These are phyloP conservation scores for Torrubiella hemipterigena DNA, from an alignment of 2,329 filamentous ascomycete genomes.

Conservation along the genomic window DNA sequence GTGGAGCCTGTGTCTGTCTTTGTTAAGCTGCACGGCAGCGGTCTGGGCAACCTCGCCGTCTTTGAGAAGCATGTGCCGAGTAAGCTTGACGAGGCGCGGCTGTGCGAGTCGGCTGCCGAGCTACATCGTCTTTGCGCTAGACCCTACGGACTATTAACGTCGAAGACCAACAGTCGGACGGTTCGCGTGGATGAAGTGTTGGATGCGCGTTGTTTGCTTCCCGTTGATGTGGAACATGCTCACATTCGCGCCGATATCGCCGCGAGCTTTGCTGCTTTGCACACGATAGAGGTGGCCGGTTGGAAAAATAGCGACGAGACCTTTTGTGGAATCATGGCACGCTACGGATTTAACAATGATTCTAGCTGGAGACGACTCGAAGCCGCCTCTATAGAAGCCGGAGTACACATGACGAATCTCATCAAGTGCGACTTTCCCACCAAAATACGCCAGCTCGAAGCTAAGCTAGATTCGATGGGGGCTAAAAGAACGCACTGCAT, in stretches of 20 bases:
- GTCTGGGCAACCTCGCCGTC: no score
- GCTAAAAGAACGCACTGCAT: constrained; percentile 9
- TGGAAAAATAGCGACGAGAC: not conserved
- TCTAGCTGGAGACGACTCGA: constrained; percentile 7
- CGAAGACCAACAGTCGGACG: no score
- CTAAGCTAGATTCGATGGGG: constrained; percentile 2
- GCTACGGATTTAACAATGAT: constrained; percentile 5
- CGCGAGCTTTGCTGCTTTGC: constrained; percentile 7
- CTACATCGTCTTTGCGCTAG: no score
- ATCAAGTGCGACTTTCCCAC: constrained; percentile 8
- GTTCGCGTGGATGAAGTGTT: constrained; percentile 10
- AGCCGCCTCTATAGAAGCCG: constrained; percentile 4
- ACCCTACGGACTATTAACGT: no score
- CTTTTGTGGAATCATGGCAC: constrained; percentile 7
- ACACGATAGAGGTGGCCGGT: constrained; percentile 1
- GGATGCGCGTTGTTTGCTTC: constrained; percentile 7
- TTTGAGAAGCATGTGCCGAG: no score
- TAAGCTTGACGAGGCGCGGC: no score
- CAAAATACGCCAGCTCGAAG: constrained; percentile 1
- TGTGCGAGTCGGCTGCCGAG: no score
- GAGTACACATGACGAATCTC: constrained; percentile 6
- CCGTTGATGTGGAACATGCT: constrained; percentile 8
- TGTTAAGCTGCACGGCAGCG: no score
- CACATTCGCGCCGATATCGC: constrained; percentile 8
- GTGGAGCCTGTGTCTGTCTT: no score